A percentile compares a stretch with the other conserved stretches of the same genome.
phyloP scores from a whole-genome alignment of 139 green algal species.

The Eudorina sp. region DNA sequence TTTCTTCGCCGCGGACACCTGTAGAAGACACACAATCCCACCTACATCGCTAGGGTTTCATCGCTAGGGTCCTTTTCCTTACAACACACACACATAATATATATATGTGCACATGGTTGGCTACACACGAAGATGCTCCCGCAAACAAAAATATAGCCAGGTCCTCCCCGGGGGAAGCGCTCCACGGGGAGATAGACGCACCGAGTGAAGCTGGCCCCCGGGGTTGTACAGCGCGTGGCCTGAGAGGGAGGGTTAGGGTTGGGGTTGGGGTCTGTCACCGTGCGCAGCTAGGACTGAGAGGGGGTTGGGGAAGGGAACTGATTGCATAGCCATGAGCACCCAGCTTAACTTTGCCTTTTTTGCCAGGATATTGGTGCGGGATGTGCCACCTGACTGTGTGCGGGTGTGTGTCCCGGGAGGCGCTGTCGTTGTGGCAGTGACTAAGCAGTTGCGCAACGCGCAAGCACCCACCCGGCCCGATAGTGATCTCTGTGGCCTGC shows the following conservation, averaged over 20 bases:
- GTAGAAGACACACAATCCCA: not conserved
- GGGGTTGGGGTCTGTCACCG: not conserved
- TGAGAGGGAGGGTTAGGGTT: not conserved
- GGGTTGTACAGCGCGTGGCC: not conserved
- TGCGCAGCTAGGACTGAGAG: not conserved
- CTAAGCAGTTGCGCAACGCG: not conserved
- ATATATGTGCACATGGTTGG: not conserved
- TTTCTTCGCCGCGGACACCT: too few species aligned
- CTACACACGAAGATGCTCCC: too few species aligned
- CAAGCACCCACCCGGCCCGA: not conserved
- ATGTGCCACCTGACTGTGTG: not conserved
- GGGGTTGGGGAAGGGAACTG: not conserved
- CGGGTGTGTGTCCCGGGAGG: too few species aligned
- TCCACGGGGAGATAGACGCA: not conserved
- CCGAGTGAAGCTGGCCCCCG: slow-evolving; percentile 22
- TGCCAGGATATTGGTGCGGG: not conserved
- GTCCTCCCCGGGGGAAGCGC: too few species aligned
- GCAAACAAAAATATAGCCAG: too few species aligned
- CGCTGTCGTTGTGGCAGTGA: not conserved
- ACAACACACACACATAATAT: not conserved
- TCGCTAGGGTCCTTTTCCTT: not conserved
- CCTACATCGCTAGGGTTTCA: not conserved
- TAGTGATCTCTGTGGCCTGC: not conserved
- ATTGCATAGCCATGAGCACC: too few species aligned
- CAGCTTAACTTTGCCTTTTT: too few species aligned